Base-by-base conservation (phyloP, 1,139 yeast species). In the Diutina ranongensis region DNA sequence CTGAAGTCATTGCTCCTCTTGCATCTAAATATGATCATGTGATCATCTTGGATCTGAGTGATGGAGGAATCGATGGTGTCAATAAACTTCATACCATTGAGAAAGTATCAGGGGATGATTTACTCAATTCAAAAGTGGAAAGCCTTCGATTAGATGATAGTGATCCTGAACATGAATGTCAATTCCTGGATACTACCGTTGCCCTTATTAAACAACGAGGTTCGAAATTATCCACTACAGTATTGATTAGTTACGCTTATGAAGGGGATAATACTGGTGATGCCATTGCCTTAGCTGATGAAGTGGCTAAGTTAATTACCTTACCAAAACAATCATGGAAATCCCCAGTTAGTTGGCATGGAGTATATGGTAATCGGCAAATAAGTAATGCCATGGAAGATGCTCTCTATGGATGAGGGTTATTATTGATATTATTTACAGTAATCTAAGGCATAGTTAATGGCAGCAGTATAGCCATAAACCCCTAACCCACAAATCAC, bases 201-300 rank as follows among this genome's bases (percentile, higher is more conserved):
- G 40, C 28, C 1, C 16, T 35, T 18, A 13, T 35, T 9, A 22
- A 35, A 13, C 28, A 21, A 4, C 20, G 40, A 35, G 40, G 40
- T 4, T 12, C 22, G 9, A 35, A 19, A 7, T 10, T 4, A 19
- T 12, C 40, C 18, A 20, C 25, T 35, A 22, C 20, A 20, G 40
- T 35, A 18, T 15, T 35, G 7, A n/a, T 32, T n/a, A 8, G 31
- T 18, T 80, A 71, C 57, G 94, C 82, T 2, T 87, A 85, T 57
- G 97, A 89, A 59, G 97, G 97, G 28, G 97, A 88, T 60, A 89
- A 89, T 59, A 75, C 81, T 44, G 60, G 64, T 22, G 97, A 88
- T 58, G 94, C 94, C 0, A 71, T 68, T 47, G 56, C 62, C 12
- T 64, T 84, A 50, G 83, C 86, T 3, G 53, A 54, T 7, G 60